Percentiles rank a stretch among this genome's conserved stretches.
Conservation (phyloP, 2,329 filamentous ascomycete species). For the Cladosporium halotolerans region DNA sequence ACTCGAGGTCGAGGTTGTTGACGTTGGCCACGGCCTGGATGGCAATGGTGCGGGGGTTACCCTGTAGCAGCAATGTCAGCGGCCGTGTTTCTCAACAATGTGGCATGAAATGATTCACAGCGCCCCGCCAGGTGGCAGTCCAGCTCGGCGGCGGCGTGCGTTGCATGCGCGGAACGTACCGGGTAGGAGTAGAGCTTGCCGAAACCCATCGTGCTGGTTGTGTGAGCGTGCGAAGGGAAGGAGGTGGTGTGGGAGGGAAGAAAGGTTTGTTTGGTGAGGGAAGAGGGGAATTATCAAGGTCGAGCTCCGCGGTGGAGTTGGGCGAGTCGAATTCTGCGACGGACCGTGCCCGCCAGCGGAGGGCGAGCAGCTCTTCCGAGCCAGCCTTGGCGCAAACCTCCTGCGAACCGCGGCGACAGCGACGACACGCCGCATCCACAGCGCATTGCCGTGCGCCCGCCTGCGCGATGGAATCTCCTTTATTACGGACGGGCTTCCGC, state of each 20-base stretch:
- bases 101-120: constrained; percentile 8
- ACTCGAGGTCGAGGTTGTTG: constrained; percentile 87
- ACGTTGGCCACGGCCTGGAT: constrained; percentile 94
- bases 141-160: constrained; percentile 11
- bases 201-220: constrained; percentile 57
- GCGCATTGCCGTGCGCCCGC: constrained; percentile 1
- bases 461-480: constrained; percentile 24
- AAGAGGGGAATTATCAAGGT: constrained; percentile 9
- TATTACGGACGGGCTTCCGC: constrained; percentile 26
- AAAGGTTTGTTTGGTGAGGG: constrained; percentile 1
- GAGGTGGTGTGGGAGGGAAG: constrained; percentile 4
- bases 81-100: not conserved
- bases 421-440: not conserved
- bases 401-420: constrained; percentile 1
- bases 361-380: not conserved
- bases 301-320: constrained; percentile 9
- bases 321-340: constrained; percentile 4
- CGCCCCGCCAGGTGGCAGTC: not conserved
- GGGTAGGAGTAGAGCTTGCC: constrained; percentile 90
- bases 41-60: constrained; percentile 81
- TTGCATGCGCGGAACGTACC: constrained; percentile 48
- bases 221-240: constrained; percentile 2
- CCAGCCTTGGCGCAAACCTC: constrained; percentile 4
- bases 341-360: not conserved
- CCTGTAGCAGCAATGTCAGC: constrained; percentile 43